Base-by-base conservation (phyloP, 495 filamentous ascomycete species). In the Talaromyces trachyspermus region DNA sequence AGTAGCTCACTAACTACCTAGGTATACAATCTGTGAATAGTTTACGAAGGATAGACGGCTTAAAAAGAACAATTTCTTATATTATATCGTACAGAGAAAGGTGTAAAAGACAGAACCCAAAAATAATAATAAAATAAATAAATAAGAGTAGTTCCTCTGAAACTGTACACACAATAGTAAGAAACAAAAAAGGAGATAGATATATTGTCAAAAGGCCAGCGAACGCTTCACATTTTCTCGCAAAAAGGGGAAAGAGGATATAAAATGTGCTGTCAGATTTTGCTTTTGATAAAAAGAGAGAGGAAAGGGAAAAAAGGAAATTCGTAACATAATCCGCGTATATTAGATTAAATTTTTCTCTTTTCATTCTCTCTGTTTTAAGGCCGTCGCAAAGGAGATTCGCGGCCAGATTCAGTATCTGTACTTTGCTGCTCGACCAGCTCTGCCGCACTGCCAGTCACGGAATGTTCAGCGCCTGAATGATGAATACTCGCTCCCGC, bases 401-500 rank as follows among this genome's bases (percentile, higher is more conserved):
- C n/a, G n/a, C 23, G 25, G 8, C 42, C 25, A 9, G 44, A 46
- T 19, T 37, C 30, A 25, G 44, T 35, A 17, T 46, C 44, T 11
- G 44, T 46, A 18, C 30, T 24, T 46, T 46, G 44, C n/a, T n/a
- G n/a, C 29, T 66, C 61, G 10, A 77, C 70, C 17, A 77, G 54
- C 53, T 77, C 75, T 8, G 74, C 74, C 10, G 65, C 60, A 26
- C 71, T 75, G n/a, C 72, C 69, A 1, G 64, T 55, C 18, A 74
- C 62, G 3, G 68, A 65, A 0, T 73, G 72, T 35, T 81, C 75
- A n/a, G 80, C 70, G 51, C 64, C 77, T 25, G 77, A 73, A 50
- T 72, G 80, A 48, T 74, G 72, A 37, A 82, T 78, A 41, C 77
- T 74, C 41, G 80, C 78, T 27, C 64, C 66, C 0, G 77, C 73